Evolutionary conservation across 2,329 filamentous ascomycete genomes (phyloP).

Genomic region (Alternaria arbusti): DNA sequence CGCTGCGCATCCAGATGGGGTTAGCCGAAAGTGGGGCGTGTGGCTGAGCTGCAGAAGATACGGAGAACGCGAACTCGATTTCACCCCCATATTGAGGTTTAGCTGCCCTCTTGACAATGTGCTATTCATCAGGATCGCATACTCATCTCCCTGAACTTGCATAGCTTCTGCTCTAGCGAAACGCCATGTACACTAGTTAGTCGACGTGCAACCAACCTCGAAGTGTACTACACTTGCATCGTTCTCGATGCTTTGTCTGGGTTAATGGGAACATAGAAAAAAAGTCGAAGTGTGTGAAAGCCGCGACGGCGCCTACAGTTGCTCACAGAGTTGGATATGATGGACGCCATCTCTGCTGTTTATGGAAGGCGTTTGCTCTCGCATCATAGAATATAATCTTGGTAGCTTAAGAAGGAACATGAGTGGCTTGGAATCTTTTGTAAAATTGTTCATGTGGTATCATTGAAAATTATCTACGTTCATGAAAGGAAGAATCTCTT

Average conservation of each 20-base stretch:
- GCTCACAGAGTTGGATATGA: background rate
- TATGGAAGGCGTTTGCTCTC: too few relatives aligned
- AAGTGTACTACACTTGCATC: background rate
- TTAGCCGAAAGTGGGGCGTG: constrained; percentile 6
- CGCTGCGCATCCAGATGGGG: background rate
- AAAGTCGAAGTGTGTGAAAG: too few relatives aligned
- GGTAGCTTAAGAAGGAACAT: background rate
- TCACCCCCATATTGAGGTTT: background rate
- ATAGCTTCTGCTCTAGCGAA: background rate
- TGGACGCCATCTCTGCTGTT: background rate
- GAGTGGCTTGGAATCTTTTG: background rate
- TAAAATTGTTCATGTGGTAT: background rate
- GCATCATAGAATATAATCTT: background rate
- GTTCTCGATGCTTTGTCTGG: background rate
- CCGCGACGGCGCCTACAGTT: too few relatives aligned
- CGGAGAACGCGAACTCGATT: background rate
- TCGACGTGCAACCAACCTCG: background rate
- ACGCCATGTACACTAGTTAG: background rate
- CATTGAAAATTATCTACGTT: constrained; percentile 1
- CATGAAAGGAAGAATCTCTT: background rate
- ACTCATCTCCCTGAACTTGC: background rate
- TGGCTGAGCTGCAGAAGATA: constrained; percentile 11
- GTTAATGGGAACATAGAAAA: background rate
- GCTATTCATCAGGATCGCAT: background rate
- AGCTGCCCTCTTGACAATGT: background rate